phyloP scores from a whole-genome alignment of 108 stramenopile species.

The Seminavis robusta region DNA sequence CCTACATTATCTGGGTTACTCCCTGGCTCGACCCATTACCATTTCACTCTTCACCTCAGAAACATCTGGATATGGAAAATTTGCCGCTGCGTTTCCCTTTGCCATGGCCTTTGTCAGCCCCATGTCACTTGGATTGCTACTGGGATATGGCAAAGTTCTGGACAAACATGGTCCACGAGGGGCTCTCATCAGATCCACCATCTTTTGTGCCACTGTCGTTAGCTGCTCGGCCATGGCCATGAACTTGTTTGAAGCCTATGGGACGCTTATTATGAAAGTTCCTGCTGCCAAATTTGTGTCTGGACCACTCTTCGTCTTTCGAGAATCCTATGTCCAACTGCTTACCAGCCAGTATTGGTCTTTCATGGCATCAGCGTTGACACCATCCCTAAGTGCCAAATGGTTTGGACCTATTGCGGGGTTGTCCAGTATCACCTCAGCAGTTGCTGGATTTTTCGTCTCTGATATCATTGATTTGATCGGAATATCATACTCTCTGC shows the following conservation, averaged over 20 bases:
- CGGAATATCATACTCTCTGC: constrained; percentile 52
- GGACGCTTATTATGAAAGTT: constrained; percentile 23
- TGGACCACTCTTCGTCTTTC: constrained; percentile 69
- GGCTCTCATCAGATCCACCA: constrained; percentile 50
- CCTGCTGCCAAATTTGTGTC: constrained; percentile 50
- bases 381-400: constrained; percentile 59
- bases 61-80: constrained; percentile 49
- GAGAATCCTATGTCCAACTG: constrained; percentile 77
- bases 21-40: constrained; percentile 69
- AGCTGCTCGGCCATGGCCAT: constrained; percentile 31
- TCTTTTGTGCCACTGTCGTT: constrained; percentile 42
- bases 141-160: constrained; percentile 51
- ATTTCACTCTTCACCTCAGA: constrained; percentile 72
- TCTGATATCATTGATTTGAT: constrained; percentile 35
- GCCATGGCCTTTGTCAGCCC: constrained; percentile 78
- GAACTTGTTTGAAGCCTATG: constrained; percentile 19
- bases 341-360: constrained; percentile 80
- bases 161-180: constrained; percentile 58
- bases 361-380: constrained; percentile 71
- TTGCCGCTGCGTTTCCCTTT: constrained; percentile 61
- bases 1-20: constrained; percentile 72
- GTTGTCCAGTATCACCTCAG: constrained; percentile 61
- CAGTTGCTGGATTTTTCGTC: constrained; percentile 61
- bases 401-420: constrained; percentile 83
- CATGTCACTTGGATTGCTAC: constrained; percentile 42